Base-by-base conservation (phyloP, 805 yeast genomes). In the Myxozyma vanderwaltii region DNA sequence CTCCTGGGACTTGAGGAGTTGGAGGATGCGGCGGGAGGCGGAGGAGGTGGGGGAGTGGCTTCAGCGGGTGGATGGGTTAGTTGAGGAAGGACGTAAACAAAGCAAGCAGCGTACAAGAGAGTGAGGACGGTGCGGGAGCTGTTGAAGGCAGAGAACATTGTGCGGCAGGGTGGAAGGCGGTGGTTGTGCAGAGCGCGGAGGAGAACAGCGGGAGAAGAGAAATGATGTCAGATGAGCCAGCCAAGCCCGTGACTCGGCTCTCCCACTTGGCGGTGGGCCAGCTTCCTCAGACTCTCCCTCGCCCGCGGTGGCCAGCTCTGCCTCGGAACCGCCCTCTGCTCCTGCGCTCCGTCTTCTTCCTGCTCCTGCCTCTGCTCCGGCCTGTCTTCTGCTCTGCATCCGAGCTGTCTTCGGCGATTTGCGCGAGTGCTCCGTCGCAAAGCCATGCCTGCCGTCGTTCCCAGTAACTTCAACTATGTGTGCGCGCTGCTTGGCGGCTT, bases 401-500 rank as follows among this genome's bases (percentile, higher is more conserved):
- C n/a, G 38, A 3, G n/a, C 38, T 2, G 4, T 4, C 13, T 13
- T 17, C 3, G n/a, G 38, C 13, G n/a, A 3, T 35, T 35, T 35
- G 38, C n/a, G 13, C 13, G 38, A 3, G n/a, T 35, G 13, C 38
- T 13, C 19, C 43, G 17, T 10, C 23, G 21, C 43, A 38, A 21
- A n/a, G 10, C 10, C 19, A 27, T 61, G 65, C 65, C 65, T 23
- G 50, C 56, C 2, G 44, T 60, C n/a, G 64, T 36, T 24, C 48
- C 45, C 10, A 56, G 47, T 44, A 64, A 63, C 54, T 67, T 71
- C 65, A 71, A 81, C 67, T 74, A 79, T 33, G 81, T 80, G 3
- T 81, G 82, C 63, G 86, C 88, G 2, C 79, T 83, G 65, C 76
- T 84, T 13, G 88, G 88, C 21, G 82, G 84, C 15, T 85, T 83